Evolutionary conservation across 2,329 filamentous ascomycete species (phyloP).

Genomic region (Aschersonia sp.): DNA sequence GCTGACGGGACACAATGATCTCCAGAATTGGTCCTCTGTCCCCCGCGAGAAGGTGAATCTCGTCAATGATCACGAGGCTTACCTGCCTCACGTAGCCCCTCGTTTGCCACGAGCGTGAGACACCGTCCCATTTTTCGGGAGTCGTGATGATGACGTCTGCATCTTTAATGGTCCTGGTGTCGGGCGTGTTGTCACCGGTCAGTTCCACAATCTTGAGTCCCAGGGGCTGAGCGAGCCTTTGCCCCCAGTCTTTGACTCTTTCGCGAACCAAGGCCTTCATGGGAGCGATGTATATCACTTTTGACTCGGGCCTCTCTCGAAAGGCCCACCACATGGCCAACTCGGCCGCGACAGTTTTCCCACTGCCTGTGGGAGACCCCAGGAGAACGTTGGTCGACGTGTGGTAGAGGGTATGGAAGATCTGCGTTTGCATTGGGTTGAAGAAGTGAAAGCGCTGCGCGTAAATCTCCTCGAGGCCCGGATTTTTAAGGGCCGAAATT

Average conservation of each 20-base stretch:
- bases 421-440: slow-evolving; percentile 98
- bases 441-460: slow-evolving; percentile 84
- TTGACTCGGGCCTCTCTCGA: slow-evolving; percentile 81
- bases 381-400: slow-evolving; percentile 84
- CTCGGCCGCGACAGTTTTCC: slow-evolving; percentile 92
- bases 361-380: slow-evolving; percentile 90
- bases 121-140: slow-evolving; percentile 99
- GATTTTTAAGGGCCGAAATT: slow-evolving; percentile 75
- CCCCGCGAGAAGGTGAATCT: slow-evolving; percentile 93
- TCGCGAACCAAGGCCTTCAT: slow-evolving; percentile 98
- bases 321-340: slow-evolving; percentile 99
- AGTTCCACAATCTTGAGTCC: slow-evolving; percentile 86
- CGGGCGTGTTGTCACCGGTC: slow-evolving; percentile 93
- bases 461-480: slow-evolving; percentile 77
- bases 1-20: slow-evolving; percentile 66
- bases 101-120: slow-evolving; percentile 96
- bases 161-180: slow-evolving; percentile 87
- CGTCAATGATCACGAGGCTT: slow-evolving; percentile 92
- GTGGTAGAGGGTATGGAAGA: slow-evolving; percentile 93
- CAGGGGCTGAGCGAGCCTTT: slow-evolving; percentile 65
- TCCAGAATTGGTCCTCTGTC: slow-evolving; percentile 95
- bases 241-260: slow-evolving; percentile 87
- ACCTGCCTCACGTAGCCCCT: slow-evolving; percentile 92
- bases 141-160: slow-evolving; percentile 98
- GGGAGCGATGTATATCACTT: slow-evolving; percentile 96